These are phyloP conservation scores for Staphylotrichum tortipilum DNA, from an alignment of 495 filamentous ascomycete genomes.

Conservation along the genomic window DNA sequence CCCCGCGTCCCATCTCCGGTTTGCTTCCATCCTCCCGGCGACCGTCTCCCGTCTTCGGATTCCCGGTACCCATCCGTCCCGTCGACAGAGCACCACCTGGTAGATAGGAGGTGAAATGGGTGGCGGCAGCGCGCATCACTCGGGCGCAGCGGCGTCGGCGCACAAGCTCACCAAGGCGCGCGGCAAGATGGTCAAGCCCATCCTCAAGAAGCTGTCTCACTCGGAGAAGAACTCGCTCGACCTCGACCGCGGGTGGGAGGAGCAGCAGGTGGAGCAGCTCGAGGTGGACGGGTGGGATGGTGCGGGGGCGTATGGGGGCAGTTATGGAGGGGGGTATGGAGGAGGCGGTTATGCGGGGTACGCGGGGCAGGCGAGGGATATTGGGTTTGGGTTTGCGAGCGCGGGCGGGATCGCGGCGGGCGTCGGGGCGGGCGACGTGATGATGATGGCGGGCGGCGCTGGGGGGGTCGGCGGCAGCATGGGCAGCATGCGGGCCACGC, in stretches of 20 bases:
- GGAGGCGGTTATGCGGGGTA: constrained; percentile 10
- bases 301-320: no score
- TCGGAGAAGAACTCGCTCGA: constrained; percentile 48
- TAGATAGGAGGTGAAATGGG: no score
- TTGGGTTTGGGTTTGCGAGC: constrained; percentile 20
- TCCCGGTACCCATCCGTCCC: no score
- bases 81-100: no score
- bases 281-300: constrained; percentile 15
- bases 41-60: no score
- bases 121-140: no score
- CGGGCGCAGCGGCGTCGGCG: constrained; percentile 20
- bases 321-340: no score
- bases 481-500: constrained; percentile 8
- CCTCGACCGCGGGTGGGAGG: constrained; percentile 42
- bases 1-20: no score
- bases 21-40: no score
- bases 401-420: not conserved
- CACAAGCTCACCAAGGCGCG: constrained; percentile 37
- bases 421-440: not conserved
- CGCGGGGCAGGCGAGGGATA: constrained; percentile 20
- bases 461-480: constrained; percentile 11
- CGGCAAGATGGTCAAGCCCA: constrained; percentile 43
- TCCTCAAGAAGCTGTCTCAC: constrained; percentile 45
- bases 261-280: constrained; percentile 34
- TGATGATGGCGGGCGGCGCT: not conserved